Evolutionary conservation across 148 eudicot genomes (phyloP).

Genomic region (Chenopodium album): DNA sequence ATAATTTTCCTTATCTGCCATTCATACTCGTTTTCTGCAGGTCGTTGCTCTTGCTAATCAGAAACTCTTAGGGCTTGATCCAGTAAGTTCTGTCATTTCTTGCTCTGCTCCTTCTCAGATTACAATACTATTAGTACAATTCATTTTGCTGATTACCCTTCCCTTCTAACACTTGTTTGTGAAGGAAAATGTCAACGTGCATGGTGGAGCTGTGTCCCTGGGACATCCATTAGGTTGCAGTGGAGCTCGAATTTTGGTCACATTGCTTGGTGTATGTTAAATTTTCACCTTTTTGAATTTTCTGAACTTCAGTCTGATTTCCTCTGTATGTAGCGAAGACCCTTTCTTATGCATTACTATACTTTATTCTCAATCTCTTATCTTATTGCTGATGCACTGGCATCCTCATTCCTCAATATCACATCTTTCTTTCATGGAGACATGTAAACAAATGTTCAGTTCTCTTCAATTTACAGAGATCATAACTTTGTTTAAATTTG

Average conservation of each 20-base stretch:
- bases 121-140: background rate
- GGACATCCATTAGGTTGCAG: slow-evolving; percentile 99
- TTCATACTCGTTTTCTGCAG: slow-evolving; percentile 38
- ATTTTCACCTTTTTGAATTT: background rate
- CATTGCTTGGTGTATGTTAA: slow-evolving; percentile 73
- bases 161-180: background rate
- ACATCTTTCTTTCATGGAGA: background rate
- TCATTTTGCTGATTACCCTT: background rate
- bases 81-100: slow-evolving; percentile 50
- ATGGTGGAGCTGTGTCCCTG: slow-evolving; percentile 97
- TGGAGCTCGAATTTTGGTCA: slow-evolving; percentile 91
- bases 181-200: slow-evolving; percentile 80
- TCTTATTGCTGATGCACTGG: background rate
- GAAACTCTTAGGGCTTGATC: slow-evolving; percentile 68
- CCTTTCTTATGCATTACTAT: background rate
- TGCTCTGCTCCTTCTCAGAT: slow-evolving; percentile 2
- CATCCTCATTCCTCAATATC: background rate
- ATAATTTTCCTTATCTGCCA: too few relatives aligned
- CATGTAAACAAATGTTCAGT: background rate
- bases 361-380: background rate
- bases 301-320: background rate
- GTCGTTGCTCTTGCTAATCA: slow-evolving; percentile 95
- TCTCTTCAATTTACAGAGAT: background rate
- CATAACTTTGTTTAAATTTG: slow-evolving; percentile 7
- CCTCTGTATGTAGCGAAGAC: background rate